Conservation (phyloP, 1,284 basidiomycete genomes). For the Microbotryum silenes-acaulis region DNA sequence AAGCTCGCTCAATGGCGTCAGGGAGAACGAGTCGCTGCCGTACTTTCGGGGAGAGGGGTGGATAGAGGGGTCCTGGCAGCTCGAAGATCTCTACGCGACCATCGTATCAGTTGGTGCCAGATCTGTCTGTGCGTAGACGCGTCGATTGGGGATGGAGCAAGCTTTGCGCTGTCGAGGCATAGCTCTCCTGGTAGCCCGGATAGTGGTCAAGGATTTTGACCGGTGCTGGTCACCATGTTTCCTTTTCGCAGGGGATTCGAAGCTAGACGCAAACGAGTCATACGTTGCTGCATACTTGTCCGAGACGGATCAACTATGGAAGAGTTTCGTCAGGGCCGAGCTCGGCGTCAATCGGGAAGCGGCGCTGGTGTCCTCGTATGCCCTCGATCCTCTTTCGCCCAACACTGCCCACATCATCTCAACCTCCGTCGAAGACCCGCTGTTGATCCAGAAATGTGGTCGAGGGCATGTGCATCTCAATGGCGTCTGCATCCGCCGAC, state of each 20-base stretch:
- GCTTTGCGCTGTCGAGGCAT: no score
- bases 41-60: constrained; percentile 26
- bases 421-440: constrained; percentile 18
- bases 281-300: constrained; percentile 10
- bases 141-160: no score
- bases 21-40: constrained; percentile 23
- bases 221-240: no score
- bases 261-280: constrained; percentile 6
- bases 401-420: constrained; percentile 9
- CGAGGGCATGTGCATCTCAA: constrained; percentile 18
- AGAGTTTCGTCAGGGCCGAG: constrained; percentile 9
- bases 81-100: constrained; percentile 23
- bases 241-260: constrained; percentile 14
- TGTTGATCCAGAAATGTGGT: neutral
- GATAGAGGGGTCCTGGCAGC: constrained; percentile 22
- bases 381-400: neutral
- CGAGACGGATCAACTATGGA: constrained; percentile 11
- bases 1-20: constrained; percentile 2
- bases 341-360: constrained; percentile 18
- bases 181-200: no score
- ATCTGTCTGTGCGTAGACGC: neutral
- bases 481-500: constrained; percentile 18
- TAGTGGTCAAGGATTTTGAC: no score
- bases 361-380: constrained; percentile 2
- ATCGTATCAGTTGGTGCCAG: constrained; percentile 12